A percentile compares a stretch with the other conserved stretches of the same genome.
Conservation (phyloP, 2,329 filamentous ascomycete species). For the Xylaria hypoxylon region DNA sequence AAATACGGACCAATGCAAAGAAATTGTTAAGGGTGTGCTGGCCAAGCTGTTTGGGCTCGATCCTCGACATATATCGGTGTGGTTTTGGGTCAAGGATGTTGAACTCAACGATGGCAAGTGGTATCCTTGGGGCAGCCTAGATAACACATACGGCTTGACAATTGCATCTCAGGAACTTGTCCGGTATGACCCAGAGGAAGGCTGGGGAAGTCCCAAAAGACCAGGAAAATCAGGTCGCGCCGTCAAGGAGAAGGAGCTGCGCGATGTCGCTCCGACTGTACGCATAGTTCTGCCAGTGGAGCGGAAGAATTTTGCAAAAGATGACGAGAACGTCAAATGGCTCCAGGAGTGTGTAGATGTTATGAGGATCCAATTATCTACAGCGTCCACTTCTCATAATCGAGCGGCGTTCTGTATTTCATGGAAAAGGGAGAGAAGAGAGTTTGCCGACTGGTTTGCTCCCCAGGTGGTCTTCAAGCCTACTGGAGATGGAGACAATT, state of each 20-base stretch:
- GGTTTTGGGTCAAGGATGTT: constrained; percentile 32
- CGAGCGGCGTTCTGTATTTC: constrained; percentile 35
- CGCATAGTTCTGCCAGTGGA: constrained; percentile 30
- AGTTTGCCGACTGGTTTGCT: constrained; percentile 32
- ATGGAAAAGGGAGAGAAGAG: constrained; percentile 33
- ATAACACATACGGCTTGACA: constrained; percentile 32
- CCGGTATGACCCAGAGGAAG: constrained; percentile 25
- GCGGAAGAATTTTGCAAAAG: constrained; percentile 26
- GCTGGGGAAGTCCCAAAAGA: constrained; percentile 12
- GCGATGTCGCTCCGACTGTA: constrained; percentile 34
- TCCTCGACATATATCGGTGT: constrained; percentile 25
- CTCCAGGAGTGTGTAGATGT: constrained; percentile 31
- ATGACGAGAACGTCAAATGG: constrained; percentile 30
- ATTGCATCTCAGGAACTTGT: constrained; percentile 30
- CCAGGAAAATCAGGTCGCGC: background rate
- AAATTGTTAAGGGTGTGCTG: constrained; percentile 25
- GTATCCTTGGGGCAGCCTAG: constrained; percentile 36
- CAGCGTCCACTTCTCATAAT: constrained; percentile 17
- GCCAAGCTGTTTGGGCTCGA: constrained; percentile 30
- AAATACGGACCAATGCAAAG: constrained; percentile 28
- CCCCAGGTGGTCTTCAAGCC: constrained; percentile 33
- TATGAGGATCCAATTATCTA: constrained; percentile 23
- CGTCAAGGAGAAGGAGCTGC: constrained; percentile 27
- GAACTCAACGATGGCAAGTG: constrained; percentile 30
- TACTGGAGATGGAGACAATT: constrained; percentile 25